Conservation (phyloP, 2,329 filamentous ascomycete species). For the Colletotrichum sidae region DNA sequence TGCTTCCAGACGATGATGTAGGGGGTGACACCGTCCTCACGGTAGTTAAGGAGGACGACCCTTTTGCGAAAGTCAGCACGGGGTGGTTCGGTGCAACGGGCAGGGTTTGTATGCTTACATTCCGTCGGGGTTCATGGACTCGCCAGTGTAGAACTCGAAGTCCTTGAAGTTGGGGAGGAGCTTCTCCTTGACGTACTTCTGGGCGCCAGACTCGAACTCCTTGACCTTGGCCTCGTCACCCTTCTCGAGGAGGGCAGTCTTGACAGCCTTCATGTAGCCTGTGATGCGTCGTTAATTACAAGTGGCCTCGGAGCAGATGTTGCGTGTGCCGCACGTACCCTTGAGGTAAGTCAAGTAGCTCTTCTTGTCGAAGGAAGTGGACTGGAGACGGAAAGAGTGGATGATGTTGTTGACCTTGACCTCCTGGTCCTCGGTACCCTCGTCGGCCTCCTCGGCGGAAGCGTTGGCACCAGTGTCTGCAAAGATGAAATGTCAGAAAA, state of each 20-base stretch:
- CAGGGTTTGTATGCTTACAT: constrained; percentile 72
- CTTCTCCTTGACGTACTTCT: constrained; percentile 82
- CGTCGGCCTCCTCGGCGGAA: constrained; percentile 89
- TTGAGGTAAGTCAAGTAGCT: constrained; percentile 86
- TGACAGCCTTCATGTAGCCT: constrained; percentile 95
- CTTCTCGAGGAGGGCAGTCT: constrained; percentile 74
- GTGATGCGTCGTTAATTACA: background rate
- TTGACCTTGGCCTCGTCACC: constrained; percentile 75
- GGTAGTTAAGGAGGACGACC: constrained; percentile 95
- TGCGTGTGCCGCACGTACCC: constrained; percentile 62
- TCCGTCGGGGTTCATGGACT: constrained; percentile 92
- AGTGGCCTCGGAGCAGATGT: background rate
- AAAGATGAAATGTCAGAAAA: constrained; percentile 19
- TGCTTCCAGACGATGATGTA: constrained; percentile 96
- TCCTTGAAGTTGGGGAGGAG: constrained; percentile 90
- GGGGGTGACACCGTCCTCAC: constrained; percentile 93
- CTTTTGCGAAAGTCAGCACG: constrained; percentile 52
- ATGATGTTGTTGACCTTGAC: constrained; percentile 92
- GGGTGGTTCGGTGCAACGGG: background rate
- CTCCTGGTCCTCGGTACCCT: constrained; percentile 75
- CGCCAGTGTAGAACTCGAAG: constrained; percentile 93
- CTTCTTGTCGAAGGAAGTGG: constrained; percentile 89
- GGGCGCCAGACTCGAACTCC: constrained; percentile 83
- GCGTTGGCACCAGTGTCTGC: constrained; percentile 94
- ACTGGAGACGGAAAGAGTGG: constrained; percentile 88